phyloP scores from a whole-genome alignment of 2,329 filamentous ascomycete species.

The Cordyceps militaris region DNA sequence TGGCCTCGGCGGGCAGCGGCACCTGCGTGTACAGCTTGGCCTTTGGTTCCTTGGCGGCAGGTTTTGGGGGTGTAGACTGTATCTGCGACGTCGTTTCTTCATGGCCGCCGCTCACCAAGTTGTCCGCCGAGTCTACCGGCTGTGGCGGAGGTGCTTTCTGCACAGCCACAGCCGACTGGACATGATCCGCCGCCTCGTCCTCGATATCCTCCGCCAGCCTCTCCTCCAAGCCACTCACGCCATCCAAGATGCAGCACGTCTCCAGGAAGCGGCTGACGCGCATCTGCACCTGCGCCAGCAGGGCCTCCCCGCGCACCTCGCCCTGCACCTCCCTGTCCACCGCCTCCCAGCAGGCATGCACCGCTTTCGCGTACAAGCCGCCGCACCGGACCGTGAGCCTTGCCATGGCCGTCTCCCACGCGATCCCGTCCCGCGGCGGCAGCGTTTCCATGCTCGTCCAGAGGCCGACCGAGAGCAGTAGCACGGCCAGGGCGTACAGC shows the following conservation, averaged over 20 bases:
- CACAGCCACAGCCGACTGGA: no score
- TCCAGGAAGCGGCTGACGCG: constrained; percentile 52
- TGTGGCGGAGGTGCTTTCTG: no score
- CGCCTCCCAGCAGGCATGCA: constrained; percentile 64
- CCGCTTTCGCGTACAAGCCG: constrained; percentile 67
- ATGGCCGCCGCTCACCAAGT: neutral
- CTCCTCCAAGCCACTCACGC: constrained; percentile 49
- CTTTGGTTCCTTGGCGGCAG: constrained; percentile 30
- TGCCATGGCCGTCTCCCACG: constrained; percentile 55
- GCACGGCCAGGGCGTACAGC: constrained; percentile 65
- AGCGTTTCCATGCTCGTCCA: constrained; percentile 61
- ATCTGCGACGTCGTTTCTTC: neutral
- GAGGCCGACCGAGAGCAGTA: constrained; percentile 67
- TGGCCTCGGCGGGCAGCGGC: constrained; percentile 48
- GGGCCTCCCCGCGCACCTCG: constrained; percentile 39
- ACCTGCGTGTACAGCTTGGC: constrained; percentile 55
- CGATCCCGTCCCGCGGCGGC: constrained; percentile 36
- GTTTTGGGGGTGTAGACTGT: neutral
- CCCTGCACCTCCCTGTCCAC: constrained; percentile 54
- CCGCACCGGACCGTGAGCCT: constrained; percentile 63
- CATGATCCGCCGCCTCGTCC: constrained; percentile 16
- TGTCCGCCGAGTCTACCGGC: no score
- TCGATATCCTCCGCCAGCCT: constrained; percentile 42
- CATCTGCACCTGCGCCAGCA: constrained; percentile 47
- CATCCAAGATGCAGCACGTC: constrained; percentile 53